Conservation (phyloP, 352 stramenopile species). For the Globisporangium rhizosaccharum region DNA sequence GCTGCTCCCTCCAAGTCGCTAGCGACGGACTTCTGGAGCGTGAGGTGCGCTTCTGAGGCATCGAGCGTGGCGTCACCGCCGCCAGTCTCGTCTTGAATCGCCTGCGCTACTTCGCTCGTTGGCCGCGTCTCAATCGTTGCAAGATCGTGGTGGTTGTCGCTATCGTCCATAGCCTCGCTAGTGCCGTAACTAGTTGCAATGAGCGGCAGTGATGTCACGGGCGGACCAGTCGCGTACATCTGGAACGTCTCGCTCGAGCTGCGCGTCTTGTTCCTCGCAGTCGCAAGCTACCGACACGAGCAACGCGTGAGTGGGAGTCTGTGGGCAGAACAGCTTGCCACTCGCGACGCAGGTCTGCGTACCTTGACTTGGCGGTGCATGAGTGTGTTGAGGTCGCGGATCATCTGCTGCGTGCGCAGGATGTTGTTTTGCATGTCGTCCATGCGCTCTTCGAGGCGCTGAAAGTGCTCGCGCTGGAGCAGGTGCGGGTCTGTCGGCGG, state of each 20-base stretch:
- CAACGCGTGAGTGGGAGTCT: background rate
- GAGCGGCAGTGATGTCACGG: conserved; percentile 3
- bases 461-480: conserved; percentile 8
- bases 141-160: background rate
- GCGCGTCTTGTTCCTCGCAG: conserved; percentile 24
- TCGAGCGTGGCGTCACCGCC: background rate
- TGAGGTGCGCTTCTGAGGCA: background rate
- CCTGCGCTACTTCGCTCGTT: background rate
- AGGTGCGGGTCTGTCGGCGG: background rate
- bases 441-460: conserved; percentile 36
- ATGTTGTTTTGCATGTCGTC: conserved; percentile 36
- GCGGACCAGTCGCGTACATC: conserved; percentile 1
- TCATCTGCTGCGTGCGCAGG: conserved; percentile 38
- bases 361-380: conserved; percentile 53
- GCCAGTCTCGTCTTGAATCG: background rate
- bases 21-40: background rate
- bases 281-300: conserved; percentile 14
- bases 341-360: background rate
- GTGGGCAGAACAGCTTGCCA: background rate
- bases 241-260: conserved; percentile 30
- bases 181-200: conserved; percentile 1
- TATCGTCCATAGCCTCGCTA: background rate
- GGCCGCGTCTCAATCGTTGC: background rate
- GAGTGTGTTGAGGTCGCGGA: conserved; percentile 36
- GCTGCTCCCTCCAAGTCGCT: background rate